phyloP scores from a whole-genome alignment of 1,284 basidiomycete genomes.

The Tilletiaria anomala region DNA sequence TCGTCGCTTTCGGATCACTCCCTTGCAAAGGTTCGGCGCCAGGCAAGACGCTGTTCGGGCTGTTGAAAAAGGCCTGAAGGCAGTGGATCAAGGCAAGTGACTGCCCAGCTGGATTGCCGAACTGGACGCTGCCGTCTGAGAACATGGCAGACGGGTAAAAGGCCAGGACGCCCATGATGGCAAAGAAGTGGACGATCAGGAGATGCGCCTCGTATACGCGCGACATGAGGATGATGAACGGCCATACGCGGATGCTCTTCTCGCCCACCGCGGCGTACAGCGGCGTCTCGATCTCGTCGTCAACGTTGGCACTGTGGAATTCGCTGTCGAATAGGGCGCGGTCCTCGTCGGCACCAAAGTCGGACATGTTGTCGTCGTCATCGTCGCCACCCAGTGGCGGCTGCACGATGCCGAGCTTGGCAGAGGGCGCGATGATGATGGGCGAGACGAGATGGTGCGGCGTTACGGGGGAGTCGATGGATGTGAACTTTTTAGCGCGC shows the following conservation, averaged over 20 bases:
- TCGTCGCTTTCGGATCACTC: too few species aligned
- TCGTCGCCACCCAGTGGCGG: background rate
- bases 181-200: constrained; percentile 16
- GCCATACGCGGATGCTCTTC: constrained; percentile 10
- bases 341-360: constrained; percentile 10
- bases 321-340: too few species aligned
- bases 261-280: too few species aligned
- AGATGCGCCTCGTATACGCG: constrained; percentile 37
- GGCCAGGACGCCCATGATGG: constrained; percentile 3
- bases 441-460: too few species aligned
- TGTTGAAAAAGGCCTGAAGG: constrained; percentile 4
- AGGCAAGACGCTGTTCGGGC: constrained; percentile 2
- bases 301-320: too few species aligned
- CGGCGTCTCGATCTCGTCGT: too few species aligned
- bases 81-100: constrained; percentile 1
- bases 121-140: constrained; percentile 4
- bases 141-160: constrained; percentile 6
- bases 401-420: too few species aligned
- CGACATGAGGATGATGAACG: constrained; percentile 10
- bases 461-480: too few species aligned
- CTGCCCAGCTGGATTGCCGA: constrained; percentile 1
- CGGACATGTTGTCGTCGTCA: constrained; percentile 4
- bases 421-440: too few species aligned
- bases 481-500: background rate
- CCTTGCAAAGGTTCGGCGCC: constrained; percentile 10